phyloP scores from a whole-genome alignment of 495 filamentous ascomycete species.

The Xylaria scruposa region DNA sequence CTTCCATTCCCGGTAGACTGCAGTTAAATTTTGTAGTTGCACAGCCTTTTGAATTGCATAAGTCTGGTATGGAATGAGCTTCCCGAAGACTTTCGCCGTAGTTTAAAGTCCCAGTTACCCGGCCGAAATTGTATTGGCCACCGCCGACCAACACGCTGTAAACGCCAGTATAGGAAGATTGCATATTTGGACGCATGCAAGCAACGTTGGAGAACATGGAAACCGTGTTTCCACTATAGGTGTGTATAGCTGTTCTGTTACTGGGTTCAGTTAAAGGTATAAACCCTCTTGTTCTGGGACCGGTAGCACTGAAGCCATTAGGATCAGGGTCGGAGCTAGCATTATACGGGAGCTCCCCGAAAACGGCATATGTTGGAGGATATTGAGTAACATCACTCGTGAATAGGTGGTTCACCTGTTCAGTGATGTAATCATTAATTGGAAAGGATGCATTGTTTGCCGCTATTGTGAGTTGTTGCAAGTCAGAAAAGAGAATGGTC shows the following conservation, averaged over 20 bases:
- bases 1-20: background rate
- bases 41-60: background rate
- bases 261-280: background rate
- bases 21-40: background rate
- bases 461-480: background rate
- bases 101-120: background rate
- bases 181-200: background rate
- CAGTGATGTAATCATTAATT: background rate
- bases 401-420: background rate
- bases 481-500: background rate
- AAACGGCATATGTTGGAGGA: background rate
- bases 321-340: background rate
- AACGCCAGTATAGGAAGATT: background rate
- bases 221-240: background rate
- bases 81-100: background rate
- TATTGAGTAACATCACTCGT: background rate
- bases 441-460: background rate
- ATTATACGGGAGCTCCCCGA: background rate
- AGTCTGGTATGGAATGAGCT: background rate
- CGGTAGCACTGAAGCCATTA: background rate
- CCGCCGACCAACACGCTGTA: background rate
- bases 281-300: background rate
- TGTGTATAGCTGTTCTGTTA: background rate
- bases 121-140: background rate
- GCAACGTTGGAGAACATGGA: background rate